phyloP scores from a whole-genome alignment of 2,329 filamentous ascomycete genomes.

The Fusarium sp. region DNA sequence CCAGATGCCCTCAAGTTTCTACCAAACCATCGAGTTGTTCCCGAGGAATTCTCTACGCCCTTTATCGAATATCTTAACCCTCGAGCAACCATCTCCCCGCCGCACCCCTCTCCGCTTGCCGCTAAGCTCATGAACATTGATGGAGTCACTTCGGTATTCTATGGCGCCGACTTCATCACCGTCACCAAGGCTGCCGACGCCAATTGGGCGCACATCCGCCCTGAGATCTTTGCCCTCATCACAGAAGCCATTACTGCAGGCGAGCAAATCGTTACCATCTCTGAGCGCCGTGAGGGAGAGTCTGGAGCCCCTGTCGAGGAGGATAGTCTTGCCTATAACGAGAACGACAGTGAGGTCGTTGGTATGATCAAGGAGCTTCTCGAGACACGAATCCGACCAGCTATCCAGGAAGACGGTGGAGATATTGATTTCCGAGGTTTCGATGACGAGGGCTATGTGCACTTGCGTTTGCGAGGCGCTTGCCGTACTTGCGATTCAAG shows the following conservation, averaged over 20 bases:
- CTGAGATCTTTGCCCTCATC: slow-evolving; percentile 94
- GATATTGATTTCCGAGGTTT: slow-evolving; percentile 97
- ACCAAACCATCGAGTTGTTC: slow-evolving; percentile 88
- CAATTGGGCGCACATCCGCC: slow-evolving; percentile 94
- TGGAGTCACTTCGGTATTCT: slow-evolving; percentile 94
- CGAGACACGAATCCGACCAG: slow-evolving; percentile 92
- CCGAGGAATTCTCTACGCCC: slow-evolving; percentile 75
- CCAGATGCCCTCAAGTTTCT: slow-evolving; percentile 96
- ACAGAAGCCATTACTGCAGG: slow-evolving; percentile 91
- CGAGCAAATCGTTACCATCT: slow-evolving; percentile 80
- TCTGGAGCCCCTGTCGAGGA: slow-evolving; percentile 57
- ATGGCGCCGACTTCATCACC: slow-evolving; percentile 95
- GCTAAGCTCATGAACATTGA: slow-evolving; percentile 93
- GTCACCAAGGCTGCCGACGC: slow-evolving; percentile 90
- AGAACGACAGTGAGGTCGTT: slow-evolving; percentile 93
- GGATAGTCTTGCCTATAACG: slow-evolving; percentile 84
- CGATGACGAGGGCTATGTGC: slow-evolving; percentile 81
- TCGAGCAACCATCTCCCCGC: slow-evolving; percentile 86
- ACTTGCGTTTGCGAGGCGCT: slow-evolving; percentile 88
- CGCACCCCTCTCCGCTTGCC: slow-evolving; percentile 90
- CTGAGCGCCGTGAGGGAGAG: slow-evolving; percentile 69
- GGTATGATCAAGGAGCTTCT: slow-evolving; percentile 99
- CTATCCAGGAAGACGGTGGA: slow-evolving; percentile 97
- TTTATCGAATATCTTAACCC: slow-evolving; percentile 95
- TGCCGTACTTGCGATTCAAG: slow-evolving; percentile 97